Percentiles rank a stretch among this genome's conserved stretches.
phyloP scores from a whole-genome alignment of 352 stramenopile species.

The Pythium phragmitis region DNA sequence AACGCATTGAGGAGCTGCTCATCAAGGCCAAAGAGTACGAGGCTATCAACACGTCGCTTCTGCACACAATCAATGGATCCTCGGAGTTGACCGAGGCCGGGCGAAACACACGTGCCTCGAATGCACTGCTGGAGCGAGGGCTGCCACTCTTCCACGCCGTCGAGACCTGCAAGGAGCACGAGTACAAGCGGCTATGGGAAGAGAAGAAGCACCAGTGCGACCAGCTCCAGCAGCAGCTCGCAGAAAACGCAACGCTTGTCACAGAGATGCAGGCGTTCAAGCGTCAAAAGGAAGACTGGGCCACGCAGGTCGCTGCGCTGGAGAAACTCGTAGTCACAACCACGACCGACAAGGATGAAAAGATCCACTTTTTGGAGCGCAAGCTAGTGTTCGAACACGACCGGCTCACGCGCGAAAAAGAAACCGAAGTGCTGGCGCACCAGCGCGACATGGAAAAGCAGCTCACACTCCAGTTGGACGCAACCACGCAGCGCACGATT shows the following conservation, averaged over 20 bases:
- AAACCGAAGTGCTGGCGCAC: slow-evolving; percentile 39
- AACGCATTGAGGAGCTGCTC: slow-evolving; percentile 61
- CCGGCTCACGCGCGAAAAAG: slow-evolving; percentile 48
- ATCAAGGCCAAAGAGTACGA: slow-evolving; percentile 49
- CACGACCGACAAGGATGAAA: slow-evolving; percentile 41
- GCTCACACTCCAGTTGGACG: slow-evolving; percentile 54
- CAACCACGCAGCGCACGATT: slow-evolving; percentile 60
- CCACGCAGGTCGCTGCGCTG: slow-evolving; percentile 32
- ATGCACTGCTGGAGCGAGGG: slow-evolving; percentile 38
- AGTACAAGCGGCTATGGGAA: slow-evolving; percentile 50
- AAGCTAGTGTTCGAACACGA: slow-evolving; percentile 68
- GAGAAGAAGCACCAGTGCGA: slow-evolving; percentile 38
- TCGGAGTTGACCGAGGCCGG: slow-evolving; percentile 12
- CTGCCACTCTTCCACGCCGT: slow-evolving; percentile 55
- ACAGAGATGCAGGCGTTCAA: slow-evolving; percentile 38
- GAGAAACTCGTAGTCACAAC: slow-evolving; percentile 28
- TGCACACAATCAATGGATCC: slow-evolving; percentile 45
- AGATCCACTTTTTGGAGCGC: slow-evolving; percentile 46
- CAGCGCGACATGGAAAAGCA: slow-evolving; percentile 48
- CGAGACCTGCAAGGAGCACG: slow-evolving; percentile 55
- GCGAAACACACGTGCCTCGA: slow-evolving; percentile 35
- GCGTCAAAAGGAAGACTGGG: slow-evolving; percentile 37
- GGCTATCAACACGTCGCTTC: slow-evolving; percentile 46
- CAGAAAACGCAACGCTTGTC: slow-evolving; percentile 34
- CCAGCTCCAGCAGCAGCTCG: slow-evolving; percentile 33